phyloP scores from a whole-genome alignment of 1,284 basidiomycete species.

The Stygiomarasmius scandens region DNA sequence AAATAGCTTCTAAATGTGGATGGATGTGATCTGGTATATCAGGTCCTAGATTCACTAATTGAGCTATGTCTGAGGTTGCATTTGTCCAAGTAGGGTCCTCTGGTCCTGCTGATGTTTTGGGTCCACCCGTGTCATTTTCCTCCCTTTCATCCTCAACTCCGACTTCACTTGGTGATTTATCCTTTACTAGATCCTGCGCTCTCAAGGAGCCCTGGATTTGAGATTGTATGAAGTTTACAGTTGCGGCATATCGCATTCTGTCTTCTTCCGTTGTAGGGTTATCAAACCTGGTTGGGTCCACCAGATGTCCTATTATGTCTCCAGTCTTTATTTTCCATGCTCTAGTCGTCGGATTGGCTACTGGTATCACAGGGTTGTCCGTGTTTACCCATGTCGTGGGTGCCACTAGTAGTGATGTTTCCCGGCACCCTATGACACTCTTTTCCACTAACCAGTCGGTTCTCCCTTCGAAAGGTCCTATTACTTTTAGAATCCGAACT shows the following conservation, averaged over 20 bases:
- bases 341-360: not conserved
- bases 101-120: not conserved
- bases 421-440: not conserved
- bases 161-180: too few relatives aligned
- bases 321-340: not conserved
- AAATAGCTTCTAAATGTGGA: conserved; percentile 12
- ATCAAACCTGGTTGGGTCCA: not conserved
- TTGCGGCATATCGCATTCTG: not conserved
- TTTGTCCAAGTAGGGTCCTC: too few relatives aligned
- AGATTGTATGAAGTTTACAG: not conserved
- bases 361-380: not conserved
- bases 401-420: not conserved
- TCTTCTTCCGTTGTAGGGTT: not conserved
- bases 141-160: not conserved
- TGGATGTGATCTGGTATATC: conserved; percentile 17
- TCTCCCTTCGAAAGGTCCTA: not conserved
- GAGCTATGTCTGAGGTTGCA: not conserved
- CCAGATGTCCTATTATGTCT: not conserved
- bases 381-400: not conserved
- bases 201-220: not conserved
- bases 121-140: not conserved
- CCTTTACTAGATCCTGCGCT: not conserved
- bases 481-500: conserved; percentile 3
- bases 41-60: not conserved
- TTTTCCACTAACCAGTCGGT: conserved; percentile 16